Base-by-base conservation (phyloP, 305 asterid species). In the Plantago coronopus region DNA sequence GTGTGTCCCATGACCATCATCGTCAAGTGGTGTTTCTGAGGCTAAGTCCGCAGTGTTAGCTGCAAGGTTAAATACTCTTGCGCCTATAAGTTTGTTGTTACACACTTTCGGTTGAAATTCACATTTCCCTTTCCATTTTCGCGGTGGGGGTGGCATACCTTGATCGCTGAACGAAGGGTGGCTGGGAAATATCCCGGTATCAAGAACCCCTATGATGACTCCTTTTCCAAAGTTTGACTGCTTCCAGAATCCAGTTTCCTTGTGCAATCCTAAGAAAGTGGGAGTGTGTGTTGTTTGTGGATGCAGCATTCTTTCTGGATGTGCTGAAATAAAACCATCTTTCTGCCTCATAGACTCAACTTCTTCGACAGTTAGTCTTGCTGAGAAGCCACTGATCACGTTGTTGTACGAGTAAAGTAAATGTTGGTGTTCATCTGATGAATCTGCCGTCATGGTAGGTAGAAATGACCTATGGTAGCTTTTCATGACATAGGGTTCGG, bases 41-140 rank as follows among this genome's bases (percentile, higher is more conserved):
- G 29, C 29, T 25, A 25, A 25, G 38, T 4, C 38, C 4, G 38
- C 4, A 9, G 38, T 31, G 38, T 31, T 31, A 9, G 11, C 25
- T 1, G 16, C 51, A 13, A 0, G 7, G 1, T 5, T 0, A 42
- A 51, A 71, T 11, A 37, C 45, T 17, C 68, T 60, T 0, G 76
- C 76, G 2, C 76, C 76, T 11, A 65, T 71, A 12, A 71, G 16
- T 38, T 65, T 71, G 17, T 63, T 70, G 40, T 64, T 70, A 40
- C 73, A 68, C 2, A 45, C 66, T 0, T 15, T 31, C 13, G 46
- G 9, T 31, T 4, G 17, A 48, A 70, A 64, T 5, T 64, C 54
- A 17, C 70, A 70, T 20, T 20, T 60, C 8, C 74, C 70, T 37
- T 70, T 70, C 74, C 74, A 70, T 47, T 63, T 69, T 3, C 31